Conservation (phyloP, 257 asterid genomes). For the Scutellaria galericulata region DNA sequence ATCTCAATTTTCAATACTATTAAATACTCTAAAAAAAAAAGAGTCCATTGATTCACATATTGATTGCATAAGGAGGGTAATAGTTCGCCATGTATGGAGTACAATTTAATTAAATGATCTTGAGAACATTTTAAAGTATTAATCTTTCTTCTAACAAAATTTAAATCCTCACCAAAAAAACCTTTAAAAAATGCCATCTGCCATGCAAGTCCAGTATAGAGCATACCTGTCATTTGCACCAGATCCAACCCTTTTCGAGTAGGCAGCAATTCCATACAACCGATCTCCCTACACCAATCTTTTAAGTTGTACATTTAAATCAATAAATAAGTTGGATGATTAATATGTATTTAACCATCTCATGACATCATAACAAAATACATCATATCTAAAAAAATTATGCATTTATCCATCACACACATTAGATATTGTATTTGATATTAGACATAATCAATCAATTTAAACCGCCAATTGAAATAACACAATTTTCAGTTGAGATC, state of each 20-base stretch:
- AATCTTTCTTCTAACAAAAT: slow-evolving; percentile 2
- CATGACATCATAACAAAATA: too few relatives aligned
- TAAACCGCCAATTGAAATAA: background rate
- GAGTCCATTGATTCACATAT: background rate
- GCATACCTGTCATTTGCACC: slow-evolving; percentile 49
- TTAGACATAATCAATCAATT: too few relatives aligned
- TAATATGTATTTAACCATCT: too few relatives aligned
- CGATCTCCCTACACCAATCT: background rate
- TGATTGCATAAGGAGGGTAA: slow-evolving; percentile 20
- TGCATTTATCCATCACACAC: too few relatives aligned
- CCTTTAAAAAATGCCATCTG: slow-evolving; percentile 43
- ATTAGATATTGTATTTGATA: too few relatives aligned
- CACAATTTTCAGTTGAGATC: background rate
- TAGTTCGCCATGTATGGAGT: background rate
- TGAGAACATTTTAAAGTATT: background rate
- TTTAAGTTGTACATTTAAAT: slow-evolving; percentile 5
- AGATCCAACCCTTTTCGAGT: slow-evolving; percentile 44
- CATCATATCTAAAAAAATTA: too few relatives aligned
- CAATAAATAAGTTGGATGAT: too few relatives aligned
- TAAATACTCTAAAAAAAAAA: background rate
- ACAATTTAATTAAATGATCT: background rate
- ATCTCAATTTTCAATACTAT: background rate
- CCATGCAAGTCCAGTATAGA: slow-evolving; percentile 37
- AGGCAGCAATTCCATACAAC: slow-evolving; percentile 28
- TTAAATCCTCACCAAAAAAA: slow-evolving; percentile 37